Base-by-base conservation (phyloP, 371 early-diverging fungal species). In the Funneliformis caledonium region DNA sequence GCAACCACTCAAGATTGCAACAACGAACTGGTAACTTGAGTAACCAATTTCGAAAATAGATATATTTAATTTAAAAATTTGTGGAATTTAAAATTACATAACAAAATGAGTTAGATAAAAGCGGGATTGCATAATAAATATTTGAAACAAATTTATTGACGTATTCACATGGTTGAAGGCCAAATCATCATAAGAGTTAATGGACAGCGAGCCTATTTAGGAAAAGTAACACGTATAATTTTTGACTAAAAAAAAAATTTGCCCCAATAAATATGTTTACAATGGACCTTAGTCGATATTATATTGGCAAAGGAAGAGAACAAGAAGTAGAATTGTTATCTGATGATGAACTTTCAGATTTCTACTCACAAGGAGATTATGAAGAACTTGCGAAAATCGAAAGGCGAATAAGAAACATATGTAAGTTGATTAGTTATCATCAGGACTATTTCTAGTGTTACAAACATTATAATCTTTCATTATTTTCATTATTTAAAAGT, bases 311-410 rank as follows among this genome's bases (percentile, higher is more conserved):
- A 48, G 70, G 48, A 42, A 70, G 70, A n/a, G 22, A 22, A 16
- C 19, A 42, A 11, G 48, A 70, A 47, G 70, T 70, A 8, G 47
- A 70, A 22, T 43, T 70, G 45, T 70, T 70, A 70, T 70, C 70
- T 7, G 70, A 70, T 22, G 70, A 70, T 70, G 70, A 68, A 19
- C 19, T 16, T 68, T 68, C 68, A 1, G 68, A 70, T 70, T 70
- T 43, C 12, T 70, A 70, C 26, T 45, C 45, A 16, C 45, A 70
- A 70, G 70, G 47, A 22, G 70, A 70, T 45, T 45, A 70, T 26
- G 26, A 42, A 43, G 70, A 70, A 22, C 45, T 70, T 16, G 5
- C 19, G 12, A 48, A 70, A 70, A 70, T 70, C 22, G 70, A 70
- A 70, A 11, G 11, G n/a, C 11, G 47, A 8, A 70, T 70, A 10